Base-by-base conservation (phyloP, 208 protist species). In the Porcisia deanei region DNA sequence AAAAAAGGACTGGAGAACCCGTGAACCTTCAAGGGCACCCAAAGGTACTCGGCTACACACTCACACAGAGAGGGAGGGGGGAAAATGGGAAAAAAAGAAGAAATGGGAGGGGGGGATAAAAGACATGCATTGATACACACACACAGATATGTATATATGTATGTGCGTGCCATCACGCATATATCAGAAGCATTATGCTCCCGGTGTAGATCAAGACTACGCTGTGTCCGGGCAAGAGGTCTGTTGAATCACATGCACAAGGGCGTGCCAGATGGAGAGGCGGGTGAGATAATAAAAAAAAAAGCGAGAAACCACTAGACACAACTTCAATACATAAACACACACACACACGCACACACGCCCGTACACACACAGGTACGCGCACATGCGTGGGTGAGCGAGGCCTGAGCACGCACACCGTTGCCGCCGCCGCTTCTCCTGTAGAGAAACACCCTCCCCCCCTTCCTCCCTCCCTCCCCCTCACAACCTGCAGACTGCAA, bases 351-450 rank as follows among this genome's bases (percentile, higher is more conserved):
- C 39, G 4, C 3, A 43, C 47, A 18, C 68, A 47, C 41, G n/a
- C 22, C 5, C 37, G 34, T 9, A 39, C 34, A 61, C 68, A 72
- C n/a, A 34, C 25, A 34, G 7, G 67, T 39, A 58, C 70, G 78
- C 58, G 67, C 68, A 37, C 73, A 58, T 78, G 75, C 73, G 71
- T 71, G 77, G 76, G 76, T 55, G 77, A 65, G 77, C 0, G 16
- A 43, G 59, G 14, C 59, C 30, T 43, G 59, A 37, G 34, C 16
- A n/a, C 7, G 7, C 57, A 22, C n/a, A 5, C 34, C 59, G 57
- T 37, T 6, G n/a, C 59, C 37, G 34, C n/a, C 1, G 59, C 25
- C 10, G 59, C 34, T 2, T 14, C n/a, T n/a, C 12, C 58, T 2
- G 30, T 12, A 22, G 34, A 10, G 25, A 14, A 52, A 37, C 18